Evolutionary conservation across 805 yeast genomes (phyloP).

Genomic region (Wickerhamiella sergipiensis): DNA sequence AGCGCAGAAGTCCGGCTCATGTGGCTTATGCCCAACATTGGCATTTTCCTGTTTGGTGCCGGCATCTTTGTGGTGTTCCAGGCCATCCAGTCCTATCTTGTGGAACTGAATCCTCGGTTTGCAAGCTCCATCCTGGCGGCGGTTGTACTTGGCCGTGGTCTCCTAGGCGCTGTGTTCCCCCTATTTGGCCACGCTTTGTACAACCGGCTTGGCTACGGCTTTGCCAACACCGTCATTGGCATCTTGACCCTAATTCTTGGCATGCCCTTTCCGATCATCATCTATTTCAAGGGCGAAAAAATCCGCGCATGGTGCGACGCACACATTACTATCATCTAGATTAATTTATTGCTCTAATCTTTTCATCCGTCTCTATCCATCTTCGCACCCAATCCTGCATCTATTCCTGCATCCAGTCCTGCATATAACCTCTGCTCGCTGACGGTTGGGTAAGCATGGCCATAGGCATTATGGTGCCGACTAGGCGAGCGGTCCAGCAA

Average conservation of each 20-base stretch:
- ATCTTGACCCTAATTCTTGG: conserved; percentile 44
- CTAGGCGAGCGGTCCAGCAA: no score
- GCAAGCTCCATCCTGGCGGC: conserved; percentile 62
- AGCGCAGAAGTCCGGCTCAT: conserved; percentile 40
- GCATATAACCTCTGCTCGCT: no score
- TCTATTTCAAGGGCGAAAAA: conserved; percentile 41
- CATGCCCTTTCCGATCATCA: conserved; percentile 49
- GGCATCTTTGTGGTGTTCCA: conserved; percentile 53
- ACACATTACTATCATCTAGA: conserved; percentile 5
- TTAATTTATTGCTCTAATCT: neutral
- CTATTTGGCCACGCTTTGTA: conserved; percentile 49
- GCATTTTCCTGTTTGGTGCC: conserved; percentile 45
- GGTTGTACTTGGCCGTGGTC: conserved; percentile 51
- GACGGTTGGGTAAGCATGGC: neutral
- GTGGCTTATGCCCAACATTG: conserved; percentile 54
- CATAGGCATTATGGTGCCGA: neutral
- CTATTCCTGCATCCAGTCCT: no score
- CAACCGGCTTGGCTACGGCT: conserved; percentile 43
- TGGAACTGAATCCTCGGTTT: conserved; percentile 54
- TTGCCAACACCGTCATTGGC: conserved; percentile 57
- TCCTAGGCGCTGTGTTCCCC: conserved; percentile 59
- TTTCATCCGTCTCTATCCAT: no score
- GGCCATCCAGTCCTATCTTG: conserved; percentile 51
- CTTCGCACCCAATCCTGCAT: no score
- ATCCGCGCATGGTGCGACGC: conserved; percentile 46